Base-by-base conservation (phyloP, 306 rosid genomes). In the Sophora flavescens region DNA sequence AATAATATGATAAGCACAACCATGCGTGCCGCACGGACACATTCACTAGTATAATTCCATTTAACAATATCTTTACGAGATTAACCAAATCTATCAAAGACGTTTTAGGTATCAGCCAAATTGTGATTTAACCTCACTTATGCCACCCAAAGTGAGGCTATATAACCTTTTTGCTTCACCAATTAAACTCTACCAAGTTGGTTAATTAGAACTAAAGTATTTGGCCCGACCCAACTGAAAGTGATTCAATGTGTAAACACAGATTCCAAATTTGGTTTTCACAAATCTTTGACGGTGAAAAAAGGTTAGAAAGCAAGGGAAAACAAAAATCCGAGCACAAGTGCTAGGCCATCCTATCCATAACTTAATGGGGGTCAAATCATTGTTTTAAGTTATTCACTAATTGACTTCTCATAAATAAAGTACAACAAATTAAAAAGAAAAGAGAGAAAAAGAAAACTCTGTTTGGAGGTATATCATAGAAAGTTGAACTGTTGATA, bases 121-220 rank as follows among this genome's bases (percentile, higher is more conserved):
- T 14, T 17, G 42, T 11, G 76, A 80, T 71, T 76, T 54, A 72
- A 80, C 82, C 53, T 77, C 60, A 44, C 53, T 76, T 41, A 32
- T 33, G 72, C 65, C 6, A 71, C 53, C 54, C 77, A 72, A 72
- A 67, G 51, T 56, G 50, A 75, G 71, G 36, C 71, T 63, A 56
- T 7, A 3, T 63, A 17, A 22, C 13, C 68, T 59, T 66, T 76
- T 70, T 56, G 41, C 33, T 33, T 14, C 68, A 42, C 61, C 68
- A 26, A 13, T 15, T 42, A 4, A 28, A 51, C 42, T n/a, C 47
- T 64, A 58, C 13, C 48, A 5, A 53, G 13, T 26, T 52, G 65
- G 47, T 11, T 22, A 22, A 22, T 22, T 22, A 18, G n/a, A 26
- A 26, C 30, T 63, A 53, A n/a, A 64, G 28, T 15, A 52, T 57